Conservation (phyloP, 2,329 filamentous ascomycete genomes). For the Xylaria hypoxylon region DNA sequence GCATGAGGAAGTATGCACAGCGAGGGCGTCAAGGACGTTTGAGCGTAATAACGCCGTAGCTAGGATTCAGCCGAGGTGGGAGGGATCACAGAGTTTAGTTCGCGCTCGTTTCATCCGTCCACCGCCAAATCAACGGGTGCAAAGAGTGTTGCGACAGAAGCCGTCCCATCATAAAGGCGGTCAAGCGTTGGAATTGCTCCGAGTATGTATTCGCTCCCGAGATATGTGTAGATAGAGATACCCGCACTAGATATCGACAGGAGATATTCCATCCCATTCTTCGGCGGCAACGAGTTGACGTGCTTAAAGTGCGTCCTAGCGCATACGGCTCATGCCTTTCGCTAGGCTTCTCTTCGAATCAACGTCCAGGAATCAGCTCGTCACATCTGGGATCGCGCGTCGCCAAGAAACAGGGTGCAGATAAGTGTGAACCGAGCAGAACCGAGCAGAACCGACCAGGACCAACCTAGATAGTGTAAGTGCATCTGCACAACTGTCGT, state of each 20-base stretch:
- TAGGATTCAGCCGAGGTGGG: slow-evolving; percentile 24
- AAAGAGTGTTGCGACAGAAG: slow-evolving; percentile 37
- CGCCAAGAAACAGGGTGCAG: slow-evolving; percentile 48
- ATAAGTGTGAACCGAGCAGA: slow-evolving; percentile 34
- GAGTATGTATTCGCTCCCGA: neutral
- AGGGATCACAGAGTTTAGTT: slow-evolving; percentile 7
- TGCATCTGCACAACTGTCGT: neutral
- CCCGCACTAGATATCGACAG: neutral
- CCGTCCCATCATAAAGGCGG: slow-evolving; percentile 43
- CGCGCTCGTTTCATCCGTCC: slow-evolving; percentile 9
- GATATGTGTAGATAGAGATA: slow-evolving; percentile 6
- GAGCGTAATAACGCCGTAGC: slow-evolving; percentile 27
- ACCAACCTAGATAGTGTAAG: neutral
- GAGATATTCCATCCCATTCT: slow-evolving; percentile 24
- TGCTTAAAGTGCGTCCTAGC: slow-evolving; percentile 33
- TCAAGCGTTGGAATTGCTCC: slow-evolving; percentile 40
- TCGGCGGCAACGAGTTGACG: slow-evolving; percentile 44
- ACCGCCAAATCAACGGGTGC: slow-evolving; percentile 37
- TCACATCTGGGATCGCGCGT: slow-evolving; percentile 52
- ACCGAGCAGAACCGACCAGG: slow-evolving; percentile 27
- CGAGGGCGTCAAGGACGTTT: slow-evolving; percentile 21
- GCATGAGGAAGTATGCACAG: slow-evolving; percentile 31
- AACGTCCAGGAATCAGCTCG: slow-evolving; percentile 42
- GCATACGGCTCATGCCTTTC: slow-evolving; percentile 39
- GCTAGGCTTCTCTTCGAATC: slow-evolving; percentile 46